Evolutionary conservation across 2,329 filamentous ascomycete species (phyloP), one percentile per base, ranked within the genome.

Genomic region (Apiospora phragmitis): DNA sequence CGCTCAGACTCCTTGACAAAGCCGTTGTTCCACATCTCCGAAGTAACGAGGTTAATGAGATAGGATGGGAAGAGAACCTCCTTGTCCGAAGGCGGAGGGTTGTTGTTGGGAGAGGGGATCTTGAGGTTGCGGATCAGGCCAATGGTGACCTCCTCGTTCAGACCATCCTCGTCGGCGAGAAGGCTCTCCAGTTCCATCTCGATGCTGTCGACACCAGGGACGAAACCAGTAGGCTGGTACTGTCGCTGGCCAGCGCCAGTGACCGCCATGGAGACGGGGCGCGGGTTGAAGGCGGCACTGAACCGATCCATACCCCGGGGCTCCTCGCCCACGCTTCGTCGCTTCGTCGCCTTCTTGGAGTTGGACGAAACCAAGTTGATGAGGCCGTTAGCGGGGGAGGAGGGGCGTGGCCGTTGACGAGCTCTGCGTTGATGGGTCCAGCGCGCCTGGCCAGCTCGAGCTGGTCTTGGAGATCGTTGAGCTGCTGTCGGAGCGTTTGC

Each of bases 11-110:
- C 96, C 86, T 99, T 99, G 77, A 99, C 96, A 80, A 98, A 99
- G 65, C 96, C 96, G 78, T 99, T 99, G 86, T 99, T 99, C 96
- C 96, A 99, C 96, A 99, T 99, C 85, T 99, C 96, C 21, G 95
- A 98, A 16, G 96, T 99, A 74, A 99, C 96, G 72, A 99, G 88
- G 83, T 99, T 99, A 86, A 99, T 99, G 77, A 99, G 91, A 82
- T 98, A 99, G 12, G 96, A 95, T 43, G 96, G 96, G 91, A 99
- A 99, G 68, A 99, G 88, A 29, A 99, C 95, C 82, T 99, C 96
- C 85, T 99, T 99, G 84, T 99, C 96, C 24, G 94, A 97, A 14
- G 96, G 95, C 69, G 95, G 92, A 26, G 95, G 95, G 69, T 90
- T 95, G 43, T 93, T 92, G 79, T 91, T 93, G 65, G 96, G 95